phyloP scores from a whole-genome alignment of 2,329 filamentous ascomycete species.

The Coniochaeta sp. region DNA sequence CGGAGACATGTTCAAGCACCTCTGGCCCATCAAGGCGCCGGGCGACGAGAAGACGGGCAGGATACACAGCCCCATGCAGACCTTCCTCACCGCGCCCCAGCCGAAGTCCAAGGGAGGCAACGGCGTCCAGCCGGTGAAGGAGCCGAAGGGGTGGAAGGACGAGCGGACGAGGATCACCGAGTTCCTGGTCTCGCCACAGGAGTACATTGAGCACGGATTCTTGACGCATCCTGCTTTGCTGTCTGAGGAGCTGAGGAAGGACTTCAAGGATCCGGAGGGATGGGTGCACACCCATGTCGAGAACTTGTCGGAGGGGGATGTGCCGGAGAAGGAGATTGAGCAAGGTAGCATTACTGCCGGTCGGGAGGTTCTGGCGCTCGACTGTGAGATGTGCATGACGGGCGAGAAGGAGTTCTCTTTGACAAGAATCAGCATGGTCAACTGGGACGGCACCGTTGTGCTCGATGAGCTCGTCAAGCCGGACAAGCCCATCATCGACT shows the following conservation, averaged over 20 bases:
- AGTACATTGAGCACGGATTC: slow-evolving; percentile 79
- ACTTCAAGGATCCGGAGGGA: slow-evolving; percentile 53
- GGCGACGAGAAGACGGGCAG: slow-evolving; percentile 76
- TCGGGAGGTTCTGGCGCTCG: slow-evolving; percentile 70
- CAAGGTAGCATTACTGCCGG: slow-evolving; percentile 79
- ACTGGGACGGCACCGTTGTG: slow-evolving; percentile 76
- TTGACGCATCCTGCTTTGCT: slow-evolving; percentile 75
- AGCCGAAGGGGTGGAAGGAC: slow-evolving; percentile 62
- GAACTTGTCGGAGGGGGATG: slow-evolving; percentile 57
- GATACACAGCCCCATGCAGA: slow-evolving; percentile 80
- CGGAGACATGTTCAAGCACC: slow-evolving; percentile 73
- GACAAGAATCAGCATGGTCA: slow-evolving; percentile 78
- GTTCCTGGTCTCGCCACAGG: slow-evolving; percentile 64
- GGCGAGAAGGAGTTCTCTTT: slow-evolving; percentile 73
- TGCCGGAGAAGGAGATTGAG: slow-evolving; percentile 65
- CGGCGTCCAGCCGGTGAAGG: slow-evolving; percentile 52
- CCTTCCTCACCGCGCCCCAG: slow-evolving; percentile 70
- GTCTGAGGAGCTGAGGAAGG: slow-evolving; percentile 45
- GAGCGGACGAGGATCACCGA: slow-evolving; percentile 75
- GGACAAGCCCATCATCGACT: slow-evolving; percentile 79
- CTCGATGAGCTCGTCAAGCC: slow-evolving; percentile 93
- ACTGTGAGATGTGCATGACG: slow-evolving; percentile 97
- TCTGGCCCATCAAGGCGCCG: slow-evolving; percentile 85
- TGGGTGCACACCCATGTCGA: slow-evolving; percentile 78
- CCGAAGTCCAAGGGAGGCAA: slow-evolving; percentile 65